These are phyloP conservation scores for Pseudogymnoascus sp. DNA, from an alignment of 2,329 filamentous ascomycete genomes.

Conservation along the genomic window DNA sequence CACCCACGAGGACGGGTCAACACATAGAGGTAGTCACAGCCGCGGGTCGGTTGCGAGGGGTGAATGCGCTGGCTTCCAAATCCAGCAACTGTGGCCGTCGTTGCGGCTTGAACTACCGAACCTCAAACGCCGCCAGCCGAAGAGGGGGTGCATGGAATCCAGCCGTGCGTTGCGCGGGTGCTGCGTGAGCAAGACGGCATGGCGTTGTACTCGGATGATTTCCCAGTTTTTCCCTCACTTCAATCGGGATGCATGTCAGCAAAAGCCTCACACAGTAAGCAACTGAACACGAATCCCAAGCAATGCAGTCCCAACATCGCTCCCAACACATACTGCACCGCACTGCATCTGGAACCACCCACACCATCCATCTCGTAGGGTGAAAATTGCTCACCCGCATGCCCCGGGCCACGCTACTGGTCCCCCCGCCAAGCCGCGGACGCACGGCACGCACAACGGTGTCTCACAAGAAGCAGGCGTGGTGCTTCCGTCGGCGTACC, in stretches of 20 bases:
- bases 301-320: constrained; percentile 4
- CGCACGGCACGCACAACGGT: background rate
- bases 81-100: background rate
- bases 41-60: background rate
- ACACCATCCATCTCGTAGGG: background rate
- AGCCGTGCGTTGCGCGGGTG: background rate
- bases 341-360: background rate
- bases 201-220: background rate
- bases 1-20: background rate
- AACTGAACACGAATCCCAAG: background rate
- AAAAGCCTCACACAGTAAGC: background rate
- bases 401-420: constrained; percentile 1
- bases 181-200: background rate
- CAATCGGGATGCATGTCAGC: background rate
- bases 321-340: background rate
- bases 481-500: background rate
- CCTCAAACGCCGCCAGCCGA: background rate
- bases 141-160: background rate
- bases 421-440: constrained; percentile 2
- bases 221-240: background rate
- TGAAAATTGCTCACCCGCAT: background rate
- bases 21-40: background rate
- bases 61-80: background rate
- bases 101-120: background rate
- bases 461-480: background rate